Percentiles rank a stretch among this genome's conserved stretches.
Evolutionary conservation across 2,329 filamentous ascomycete species (phyloP).

Genomic region (Aspergillus candidus): DNA sequence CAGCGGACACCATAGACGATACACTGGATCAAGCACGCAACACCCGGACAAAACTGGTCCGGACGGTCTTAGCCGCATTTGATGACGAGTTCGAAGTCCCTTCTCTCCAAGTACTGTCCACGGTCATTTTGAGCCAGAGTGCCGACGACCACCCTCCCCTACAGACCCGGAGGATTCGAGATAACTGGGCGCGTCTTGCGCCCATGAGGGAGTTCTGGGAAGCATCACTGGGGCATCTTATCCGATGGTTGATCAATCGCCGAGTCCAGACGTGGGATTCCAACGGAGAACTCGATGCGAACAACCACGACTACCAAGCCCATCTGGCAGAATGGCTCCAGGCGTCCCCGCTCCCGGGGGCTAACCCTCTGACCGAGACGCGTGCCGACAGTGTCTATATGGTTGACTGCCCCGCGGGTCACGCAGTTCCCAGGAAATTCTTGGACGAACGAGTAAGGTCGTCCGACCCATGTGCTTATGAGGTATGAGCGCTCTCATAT

Average conservation of each 20-base stretch:
- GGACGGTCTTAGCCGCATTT: slow-evolving; percentile 18
- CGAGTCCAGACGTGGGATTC: slow-evolving; percentile 23
- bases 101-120: slow-evolving; percentile 16
- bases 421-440: slow-evolving; percentile 24
- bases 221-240: slow-evolving; percentile 12
- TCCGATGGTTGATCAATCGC: slow-evolving; percentile 23
- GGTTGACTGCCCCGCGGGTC: slow-evolving; percentile 31
- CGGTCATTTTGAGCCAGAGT: slow-evolving; percentile 15
- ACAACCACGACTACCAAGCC: slow-evolving; percentile 20
- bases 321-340: slow-evolving; percentile 28
- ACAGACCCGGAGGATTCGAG: slow-evolving; percentile 16
- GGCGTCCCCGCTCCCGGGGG: slow-evolving; percentile 12
- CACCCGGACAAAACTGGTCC: slow-evolving; percentile 14
- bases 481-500: slow-evolving; percentile 16
- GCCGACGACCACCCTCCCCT: slow-evolving; percentile 13
- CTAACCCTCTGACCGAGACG: background rate
- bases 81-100: slow-evolving; percentile 16
- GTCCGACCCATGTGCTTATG: slow-evolving; percentile 26
- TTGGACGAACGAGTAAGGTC: slow-evolving; percentile 28
- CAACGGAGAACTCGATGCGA: slow-evolving; percentile 20
- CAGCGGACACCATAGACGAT: slow-evolving; percentile 13
- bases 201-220: slow-evolving; percentile 14
- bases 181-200: slow-evolving; percentile 13
- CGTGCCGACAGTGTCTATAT: slow-evolving; percentile 19
- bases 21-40: slow-evolving; percentile 14